Evolutionary conservation across 108 stramenopile species (phyloP), one percentile per base, ranked within the genome.

Genomic region (Stephanodiscus minutulus): DNA sequence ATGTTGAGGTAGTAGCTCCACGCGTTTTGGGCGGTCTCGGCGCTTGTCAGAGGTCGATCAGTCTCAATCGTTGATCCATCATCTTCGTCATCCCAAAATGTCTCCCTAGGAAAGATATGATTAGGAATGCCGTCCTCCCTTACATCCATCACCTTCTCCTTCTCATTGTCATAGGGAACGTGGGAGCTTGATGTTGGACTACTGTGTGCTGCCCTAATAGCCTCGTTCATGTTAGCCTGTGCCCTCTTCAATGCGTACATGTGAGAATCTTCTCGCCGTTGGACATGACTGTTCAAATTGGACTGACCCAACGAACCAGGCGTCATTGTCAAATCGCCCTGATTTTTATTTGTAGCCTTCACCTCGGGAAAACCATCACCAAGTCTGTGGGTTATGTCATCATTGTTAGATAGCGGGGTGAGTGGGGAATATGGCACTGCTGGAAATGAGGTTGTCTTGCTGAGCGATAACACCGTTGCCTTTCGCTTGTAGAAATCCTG

Each of bases 71-170:
- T n/a, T n/a, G n/a, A n/a, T n/a, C n/a, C n/a, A 53, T 74, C 41
- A 75, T 64, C 62, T 7, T 64, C 76, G 41, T 69, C 68, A 22
- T 69, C 63, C 76, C 76, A 76, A 46, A 55, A 76, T 15, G 76
- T 69, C 4, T 76, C 68, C 7, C 61, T 59, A 1, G 68, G 47
- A 33, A 67, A 64, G 52, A 76, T 70, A 25, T 68, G 25, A 10
- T 21, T n/a, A 6, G 67, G 68, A 57, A 69, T 58, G 22, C 24
- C 15, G 1, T 17, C 24, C 33, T 63, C 37, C 6, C 7, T 59
- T 0, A 6, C 58, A 3, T 37, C 6, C 39, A 61, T 60, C 2
- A 15, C 65, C 27, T 68, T 52, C 18, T 39, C 66, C 20, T 61
- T 66, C 0, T 67, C 66, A 15, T 74, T 59, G 46, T 74, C 73